These are phyloP conservation scores for Tieghemiomyces parasiticus DNA, from an alignment of 192 early-diverging fungal genomes.

Conservation along the genomic window DNA sequence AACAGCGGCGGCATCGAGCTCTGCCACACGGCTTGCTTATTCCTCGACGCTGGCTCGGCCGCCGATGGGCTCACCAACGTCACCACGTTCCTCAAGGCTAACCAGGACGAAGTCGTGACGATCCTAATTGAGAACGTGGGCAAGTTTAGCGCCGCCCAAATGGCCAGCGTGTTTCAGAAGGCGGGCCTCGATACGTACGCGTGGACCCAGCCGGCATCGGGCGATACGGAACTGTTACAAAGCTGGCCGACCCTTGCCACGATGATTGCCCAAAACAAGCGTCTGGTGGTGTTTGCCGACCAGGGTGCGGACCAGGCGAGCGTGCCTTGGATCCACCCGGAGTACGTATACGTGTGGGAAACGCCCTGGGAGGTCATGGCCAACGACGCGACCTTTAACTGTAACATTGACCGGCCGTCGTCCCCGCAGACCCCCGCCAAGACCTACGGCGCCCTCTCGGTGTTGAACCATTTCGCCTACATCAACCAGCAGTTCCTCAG, in stretches of 20 bases:
- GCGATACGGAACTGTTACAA: too few relatives aligned
- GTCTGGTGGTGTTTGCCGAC: slow-evolving; percentile 49
- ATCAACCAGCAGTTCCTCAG: slow-evolving; percentile 20
- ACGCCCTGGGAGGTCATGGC: slow-evolving; percentile 43
- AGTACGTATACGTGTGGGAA: slow-evolving; percentile 51
- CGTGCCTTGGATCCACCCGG: slow-evolving; percentile 49
- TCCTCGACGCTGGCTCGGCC: slow-evolving; percentile 44
- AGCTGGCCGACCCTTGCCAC: slow-evolving; percentile 52
- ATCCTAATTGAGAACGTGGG: slow-evolving; percentile 57
- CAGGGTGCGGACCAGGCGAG: slow-evolving; percentile 28
- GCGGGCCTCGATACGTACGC: slow-evolving; percentile 36
- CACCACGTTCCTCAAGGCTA: slow-evolving; percentile 40
- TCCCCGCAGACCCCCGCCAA: slow-evolving; percentile 13
- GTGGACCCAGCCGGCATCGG: slow-evolving; percentile 27
- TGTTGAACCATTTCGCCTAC: slow-evolving; percentile 64
- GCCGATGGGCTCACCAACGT: slow-evolving; percentile 34
- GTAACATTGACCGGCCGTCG: slow-evolving; percentile 37
- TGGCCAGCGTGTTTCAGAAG: slow-evolving; percentile 31
- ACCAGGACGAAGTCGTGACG: slow-evolving; percentile 61
- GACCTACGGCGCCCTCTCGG: slow-evolving; percentile 38
- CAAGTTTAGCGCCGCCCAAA: slow-evolving; percentile 29
- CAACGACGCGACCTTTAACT: slow-evolving; percentile 33
- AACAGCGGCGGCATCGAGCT: slow-evolving; percentile 31
- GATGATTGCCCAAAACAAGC: slow-evolving; percentile 49
- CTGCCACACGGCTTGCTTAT: slow-evolving; percentile 47